A percentile compares a stretch with the other conserved stretches of the same genome.
phyloP scores from a whole-genome alignment of 176 grass and related monocot species.

The Aegilops bicornis region DNA sequence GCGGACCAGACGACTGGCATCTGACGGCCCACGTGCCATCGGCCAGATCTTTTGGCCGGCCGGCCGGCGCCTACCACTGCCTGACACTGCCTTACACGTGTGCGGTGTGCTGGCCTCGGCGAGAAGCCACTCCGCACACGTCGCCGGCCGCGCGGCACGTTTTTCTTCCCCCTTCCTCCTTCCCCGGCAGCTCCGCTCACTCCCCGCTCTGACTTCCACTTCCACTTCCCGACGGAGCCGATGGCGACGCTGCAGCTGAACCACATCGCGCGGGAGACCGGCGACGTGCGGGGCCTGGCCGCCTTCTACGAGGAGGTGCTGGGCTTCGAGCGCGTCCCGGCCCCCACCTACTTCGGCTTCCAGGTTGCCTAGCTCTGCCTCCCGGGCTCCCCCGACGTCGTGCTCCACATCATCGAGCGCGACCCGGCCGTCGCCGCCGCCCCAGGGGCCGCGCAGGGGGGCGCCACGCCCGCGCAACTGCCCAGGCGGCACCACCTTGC shows the following conservation, averaged over 20 bases:
- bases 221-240: neutral
- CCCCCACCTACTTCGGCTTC: constrained; percentile 50
- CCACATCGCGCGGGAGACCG: constrained; percentile 84
- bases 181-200: neutral
- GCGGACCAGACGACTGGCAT: no score
- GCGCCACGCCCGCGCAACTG: constrained; percentile 42
- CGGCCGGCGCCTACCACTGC: no score
- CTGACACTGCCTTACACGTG: neutral
- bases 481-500: constrained; percentile 66
- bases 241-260: constrained; percentile 75
- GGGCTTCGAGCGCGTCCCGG: constrained; percentile 66
- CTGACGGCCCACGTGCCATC: no score
- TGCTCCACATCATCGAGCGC: constrained; percentile 84
- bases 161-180: no score
- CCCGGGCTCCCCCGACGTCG: constrained; percentile 43
- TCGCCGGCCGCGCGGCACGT: neutral
- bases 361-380: constrained; percentile 77
- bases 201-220: neutral
- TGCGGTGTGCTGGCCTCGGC: neutral
- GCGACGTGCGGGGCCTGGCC: constrained; percentile 76
- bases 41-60: no score
- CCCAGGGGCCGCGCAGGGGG: neutral
- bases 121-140: neutral
- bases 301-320: constrained; percentile 88
- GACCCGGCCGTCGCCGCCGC: constrained; percentile 37